Evolutionary conservation across 257 asterid species (phyloP).

Genomic region (Nicotiana noctiflora): DNA sequence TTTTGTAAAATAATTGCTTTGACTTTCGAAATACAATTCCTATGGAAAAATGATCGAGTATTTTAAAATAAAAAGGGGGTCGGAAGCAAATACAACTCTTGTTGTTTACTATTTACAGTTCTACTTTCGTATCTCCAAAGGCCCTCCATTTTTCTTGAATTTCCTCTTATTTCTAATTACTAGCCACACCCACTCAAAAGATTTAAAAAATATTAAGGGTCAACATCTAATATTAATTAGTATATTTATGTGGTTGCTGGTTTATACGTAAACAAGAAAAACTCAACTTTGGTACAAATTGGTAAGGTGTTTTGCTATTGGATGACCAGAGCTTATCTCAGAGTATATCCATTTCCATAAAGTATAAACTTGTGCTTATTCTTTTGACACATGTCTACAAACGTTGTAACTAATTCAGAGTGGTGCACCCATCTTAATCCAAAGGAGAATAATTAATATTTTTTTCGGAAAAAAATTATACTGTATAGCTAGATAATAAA

Average conservation of each 20-base stretch:
- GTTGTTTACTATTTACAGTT: neutral
- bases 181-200: neutral
- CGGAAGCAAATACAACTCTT: neutral
- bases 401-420: neutral
- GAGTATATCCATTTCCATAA: neutral
- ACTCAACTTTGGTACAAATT: neutral
- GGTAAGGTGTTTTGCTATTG: neutral
- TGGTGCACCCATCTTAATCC: too few species aligned
- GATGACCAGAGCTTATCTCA: neutral
- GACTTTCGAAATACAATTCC: too few species aligned
- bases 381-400: neutral
- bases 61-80: too few species aligned
- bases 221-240: constrained; percentile 1
- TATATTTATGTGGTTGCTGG: neutral
- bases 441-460: too few species aligned
- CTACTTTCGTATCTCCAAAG: neutral
- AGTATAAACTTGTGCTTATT: neutral
- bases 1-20: too few species aligned
- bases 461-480: too few species aligned
- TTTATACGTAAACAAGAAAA: neutral
- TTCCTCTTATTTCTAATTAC: neutral
- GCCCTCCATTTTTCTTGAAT: neutral
- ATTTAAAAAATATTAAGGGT: neutral
- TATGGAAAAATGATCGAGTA: too few species aligned
- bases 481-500: too few species aligned